Conservation (phyloP, 2,329 filamentous ascomycete genomes). For the Hypoxylon sp. region DNA sequence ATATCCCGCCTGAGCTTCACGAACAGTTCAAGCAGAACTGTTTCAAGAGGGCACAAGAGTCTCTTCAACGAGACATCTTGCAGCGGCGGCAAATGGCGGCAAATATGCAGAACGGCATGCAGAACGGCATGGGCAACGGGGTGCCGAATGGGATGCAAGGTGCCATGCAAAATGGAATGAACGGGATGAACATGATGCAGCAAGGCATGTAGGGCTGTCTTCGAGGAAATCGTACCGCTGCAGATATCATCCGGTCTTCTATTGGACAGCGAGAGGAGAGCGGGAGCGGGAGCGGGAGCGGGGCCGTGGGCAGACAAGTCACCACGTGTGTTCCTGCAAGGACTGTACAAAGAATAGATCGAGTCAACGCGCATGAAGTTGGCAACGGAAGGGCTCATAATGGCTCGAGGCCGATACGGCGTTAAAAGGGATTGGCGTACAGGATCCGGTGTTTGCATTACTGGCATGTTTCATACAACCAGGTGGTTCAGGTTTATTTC, state of each 20-base stretch:
- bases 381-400: background rate
- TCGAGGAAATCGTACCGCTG: background rate
- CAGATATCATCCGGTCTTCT: background rate
- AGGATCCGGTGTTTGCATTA: constrained; percentile 15
- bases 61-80: constrained; percentile 43
- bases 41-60: constrained; percentile 55
- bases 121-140: constrained; percentile 55
- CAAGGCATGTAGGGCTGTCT: constrained; percentile 61
- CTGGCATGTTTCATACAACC: constrained; percentile 13
- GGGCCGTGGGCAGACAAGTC: background rate
- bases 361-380: background rate
- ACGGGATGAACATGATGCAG: constrained; percentile 59
- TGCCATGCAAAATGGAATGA: constrained; percentile 46
- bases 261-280: too few relatives aligned
- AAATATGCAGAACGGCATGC: constrained; percentile 58
- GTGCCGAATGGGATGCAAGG: constrained; percentile 56
- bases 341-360: constrained; percentile 18
- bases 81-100: constrained; percentile 63
- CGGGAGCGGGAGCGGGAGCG: too few relatives aligned
- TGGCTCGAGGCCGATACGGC: constrained; percentile 11
- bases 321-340: background rate
- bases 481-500: constrained; percentile 28
- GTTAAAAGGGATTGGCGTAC: constrained; percentile 21
- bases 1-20: constrained; percentile 63
- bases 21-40: constrained; percentile 63